Evolutionary conservation across 148 eudicot genomes (phyloP), one percentile per base, ranked within the genome.

Genomic region (Camellia lanceoleosa): DNA sequence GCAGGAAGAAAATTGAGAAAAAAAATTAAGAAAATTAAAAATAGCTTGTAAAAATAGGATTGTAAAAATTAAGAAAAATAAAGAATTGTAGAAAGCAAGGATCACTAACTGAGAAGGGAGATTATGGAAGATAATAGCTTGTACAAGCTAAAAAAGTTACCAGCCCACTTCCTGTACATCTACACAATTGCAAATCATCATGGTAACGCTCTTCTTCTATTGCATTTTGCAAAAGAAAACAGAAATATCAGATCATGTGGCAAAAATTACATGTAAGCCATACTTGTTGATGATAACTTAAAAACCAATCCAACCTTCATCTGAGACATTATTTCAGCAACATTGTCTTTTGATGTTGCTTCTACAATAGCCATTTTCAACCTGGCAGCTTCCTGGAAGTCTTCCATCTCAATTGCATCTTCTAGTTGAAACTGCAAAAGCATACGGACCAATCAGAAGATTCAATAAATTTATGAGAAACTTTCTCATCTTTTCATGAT

Each of bases 351-450:
- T 79, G 93, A 88, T 80, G 95, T 86, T 76, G 94, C 91, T 83
- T 92, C 96, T 52, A 85, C 86, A 77, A 97, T 87, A 77, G 94
- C 91, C 78, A 68, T 73, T 83, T 97, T 97, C 74, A 97, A 77
- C 78, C 89, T 92, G 73, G 93, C 91, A 84, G 99, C 99, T 92
- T 97, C 99, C 82, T 81, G 78, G 84, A 97, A 97, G 81, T 97
- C 97, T 81, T 97, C 99, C 79, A 78, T 91, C 84, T 94, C 97
- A 86, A 97, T 85, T 71, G 98, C 97, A 67, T 90, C 97, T 86
- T 94, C 99, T 61, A 97, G 90, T 87, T 94, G 97, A 85, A 92
- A 97, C 99, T 97, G 90, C 55, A 82, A 68, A 30, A 81, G 59
- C 56, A 72, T 19, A 69, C 18, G 69, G 68, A 85, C 74, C 52